Evolutionary conservation across 2,329 filamentous ascomycete species (phyloP), one percentile per base, ranked within the genome.

Genomic region (Ascochyta fabae): DNA sequence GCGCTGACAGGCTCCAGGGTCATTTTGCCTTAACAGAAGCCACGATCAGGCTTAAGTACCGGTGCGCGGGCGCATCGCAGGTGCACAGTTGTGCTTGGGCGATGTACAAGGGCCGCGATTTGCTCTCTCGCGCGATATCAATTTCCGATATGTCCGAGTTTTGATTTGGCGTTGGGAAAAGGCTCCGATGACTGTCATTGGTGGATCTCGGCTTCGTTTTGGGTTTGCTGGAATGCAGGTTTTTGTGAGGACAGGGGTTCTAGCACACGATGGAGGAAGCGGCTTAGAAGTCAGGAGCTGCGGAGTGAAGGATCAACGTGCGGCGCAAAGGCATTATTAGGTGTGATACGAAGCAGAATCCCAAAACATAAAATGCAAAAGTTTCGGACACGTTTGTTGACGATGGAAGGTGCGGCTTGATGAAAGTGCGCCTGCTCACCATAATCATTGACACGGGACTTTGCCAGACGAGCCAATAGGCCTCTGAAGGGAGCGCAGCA

Each of bases 121-220:
- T 45, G 33, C 22, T 35, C 31, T 49, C 24, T 46, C 46, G 35
- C 41, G 45, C 41, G 48, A 57, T 60, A 61, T 52, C 53, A 64
- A 64, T 61, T 62, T 67, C 60, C 62, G 56, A 43, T 7, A 34
- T 55, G 54, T 48, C 56, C 51, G 53, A 48, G 36, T 47, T 58
- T 58, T 45, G 42, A 46, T 48, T 53, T 50, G 58, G 50, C 48
- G 56, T 56, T 56, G 44, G 49, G 24, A 33, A 4, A n/a, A 10
- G 19, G 22, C 41, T 50, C 40, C 19, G 34, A 22, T 46, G 13
- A 12, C 13, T 45, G 26, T 53, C 43, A 60, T 62, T 59, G 55
- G 40, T 29, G 42, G 26, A 26, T 31, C 50, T 53, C 22, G 40
- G 42, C 46, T 36, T 42, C 19, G 12, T 44, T 56, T 46, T 31